Evolutionary conservation across 2,329 filamentous ascomycete species (phyloP), one percentile per base, ranked within the genome.

Genomic region (Thielaviopsis musarum): DNA sequence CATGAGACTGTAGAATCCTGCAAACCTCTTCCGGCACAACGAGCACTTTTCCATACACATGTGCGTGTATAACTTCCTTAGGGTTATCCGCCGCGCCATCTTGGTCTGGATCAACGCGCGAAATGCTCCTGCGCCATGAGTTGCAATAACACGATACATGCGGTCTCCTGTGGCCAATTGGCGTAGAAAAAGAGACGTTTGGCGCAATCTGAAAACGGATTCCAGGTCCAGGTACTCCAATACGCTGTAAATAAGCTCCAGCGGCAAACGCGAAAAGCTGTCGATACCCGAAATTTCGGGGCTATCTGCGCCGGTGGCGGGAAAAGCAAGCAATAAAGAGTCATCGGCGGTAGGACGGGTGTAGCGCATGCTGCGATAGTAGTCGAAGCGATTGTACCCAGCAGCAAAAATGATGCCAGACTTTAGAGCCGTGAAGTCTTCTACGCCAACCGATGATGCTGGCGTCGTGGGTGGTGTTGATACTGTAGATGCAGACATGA

Each of bases 201-300:
- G 57, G 52, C 57, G 52, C 4, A 59, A n/a, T 2, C 17, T 30
- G 38, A 59, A 59, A 10, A 55, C 22, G 3, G 57, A 59, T n/a
- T 24, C 41, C n/a, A 54, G 21, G 26, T 59, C 57, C 10, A 54
- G 15, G 49, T 22, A 19, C 4, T 55, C n/a, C 22, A 59, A 2
- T 24, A 59, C 24, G 26, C 9, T 28, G 24, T 51, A 38, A 9
- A 59, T 13, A n/a, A 59, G 21, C 41, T 59, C 57, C 15, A 51
- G 15, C 10, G 57, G 57, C 41, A 59, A 26, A 34, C 45, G 52
- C 13, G 51, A 48, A 9, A 58, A 19, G 3, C 19, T 49, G 30
- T 58, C 56, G 24, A 12, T 22, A 12, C 21, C 26, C 24, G 34
- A 3, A 34, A 10, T 9, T n/a, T n/a, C 15, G 5, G 5, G 7